phyloP scores from a whole-genome alignment of 176 grass and related monocot species.

The Urochloa ruziziensis region DNA sequence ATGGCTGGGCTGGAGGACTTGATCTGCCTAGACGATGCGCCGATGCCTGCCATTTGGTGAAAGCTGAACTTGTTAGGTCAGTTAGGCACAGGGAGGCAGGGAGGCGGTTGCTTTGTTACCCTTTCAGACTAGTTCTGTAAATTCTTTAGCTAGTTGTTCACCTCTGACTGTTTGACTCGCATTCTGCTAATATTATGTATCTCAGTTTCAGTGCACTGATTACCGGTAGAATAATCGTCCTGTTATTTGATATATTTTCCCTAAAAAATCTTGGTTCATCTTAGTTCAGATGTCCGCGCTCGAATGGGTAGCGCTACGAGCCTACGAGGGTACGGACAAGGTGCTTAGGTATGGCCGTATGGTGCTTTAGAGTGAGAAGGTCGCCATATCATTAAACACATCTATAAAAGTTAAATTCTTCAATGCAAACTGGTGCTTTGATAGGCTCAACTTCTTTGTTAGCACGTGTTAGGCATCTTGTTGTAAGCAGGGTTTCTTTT shows the following conservation, averaged over 20 bases:
- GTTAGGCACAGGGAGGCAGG: conserved; percentile 5
- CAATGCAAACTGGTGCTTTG: not conserved
- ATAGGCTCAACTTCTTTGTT: not conserved
- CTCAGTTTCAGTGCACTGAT: conserved; percentile 12
- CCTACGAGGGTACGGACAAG: not conserved
- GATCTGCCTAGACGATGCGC: conserved; percentile 43
- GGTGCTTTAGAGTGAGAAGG: not conserved
- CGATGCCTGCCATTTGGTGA: conserved; percentile 53
- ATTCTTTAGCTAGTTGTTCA: conserved; percentile 28
- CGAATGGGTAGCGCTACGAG: not conserved
- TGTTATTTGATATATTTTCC: not conserved
- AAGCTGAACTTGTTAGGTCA: conserved; percentile 13
- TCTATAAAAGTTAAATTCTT: not conserved
- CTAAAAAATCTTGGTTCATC: not conserved
- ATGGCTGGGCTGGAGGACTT: conserved; percentile 73
- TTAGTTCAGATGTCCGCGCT: not conserved
- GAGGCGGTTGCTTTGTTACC: not conserved
- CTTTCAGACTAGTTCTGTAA: conserved; percentile 39
- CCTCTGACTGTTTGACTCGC: conserved; percentile 9
- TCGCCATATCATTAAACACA: too few species aligned
- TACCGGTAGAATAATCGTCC: not conserved
- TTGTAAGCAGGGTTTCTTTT: too few species aligned
- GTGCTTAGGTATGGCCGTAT: not conserved
- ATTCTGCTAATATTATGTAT: conserved; percentile 13
- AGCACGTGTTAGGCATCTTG: not conserved